Conservation (phyloP, 73 alveolate genomes). For the Uronychia binucleata region DNA sequence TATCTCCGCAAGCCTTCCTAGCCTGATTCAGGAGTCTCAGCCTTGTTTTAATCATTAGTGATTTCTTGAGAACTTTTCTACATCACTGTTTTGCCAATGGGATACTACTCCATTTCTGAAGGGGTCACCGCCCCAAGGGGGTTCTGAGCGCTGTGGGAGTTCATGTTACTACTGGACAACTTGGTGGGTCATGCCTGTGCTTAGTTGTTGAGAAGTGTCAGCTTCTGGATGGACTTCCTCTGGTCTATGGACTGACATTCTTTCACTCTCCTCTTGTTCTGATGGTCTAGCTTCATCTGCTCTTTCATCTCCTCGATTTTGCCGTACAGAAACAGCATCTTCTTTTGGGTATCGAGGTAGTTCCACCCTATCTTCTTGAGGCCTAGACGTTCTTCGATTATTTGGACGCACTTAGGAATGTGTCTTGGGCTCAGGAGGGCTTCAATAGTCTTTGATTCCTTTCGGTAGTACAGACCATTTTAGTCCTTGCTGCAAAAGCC, state of each 20-base stretch:
- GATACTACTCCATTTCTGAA: no score
- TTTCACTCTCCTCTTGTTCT: background rate
- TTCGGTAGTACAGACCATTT: no score
- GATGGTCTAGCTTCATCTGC: background rate
- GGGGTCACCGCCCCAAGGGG: background rate
- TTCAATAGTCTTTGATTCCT: background rate
- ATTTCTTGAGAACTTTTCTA: no score
- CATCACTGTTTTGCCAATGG: no score
- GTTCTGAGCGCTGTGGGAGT: no score
- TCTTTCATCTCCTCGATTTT: background rate
- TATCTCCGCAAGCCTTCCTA: no score
- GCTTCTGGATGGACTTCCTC: background rate
- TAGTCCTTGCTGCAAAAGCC: no score
- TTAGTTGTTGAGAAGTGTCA: background rate
- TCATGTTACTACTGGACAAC: no score
- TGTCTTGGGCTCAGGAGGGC: background rate
- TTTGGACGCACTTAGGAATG: background rate
- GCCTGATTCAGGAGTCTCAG: no score
- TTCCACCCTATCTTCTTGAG: background rate
- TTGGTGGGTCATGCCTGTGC: no score
- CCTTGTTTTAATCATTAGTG: no score
- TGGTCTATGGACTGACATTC: background rate
- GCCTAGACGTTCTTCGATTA: background rate
- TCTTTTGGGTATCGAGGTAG: background rate
- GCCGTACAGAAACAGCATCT: background rate